These are phyloP conservation scores for Aaosphaeria pasadenensis DNA, from an alignment of 2,329 filamentous ascomycete genomes.

Conservation along the genomic window DNA sequence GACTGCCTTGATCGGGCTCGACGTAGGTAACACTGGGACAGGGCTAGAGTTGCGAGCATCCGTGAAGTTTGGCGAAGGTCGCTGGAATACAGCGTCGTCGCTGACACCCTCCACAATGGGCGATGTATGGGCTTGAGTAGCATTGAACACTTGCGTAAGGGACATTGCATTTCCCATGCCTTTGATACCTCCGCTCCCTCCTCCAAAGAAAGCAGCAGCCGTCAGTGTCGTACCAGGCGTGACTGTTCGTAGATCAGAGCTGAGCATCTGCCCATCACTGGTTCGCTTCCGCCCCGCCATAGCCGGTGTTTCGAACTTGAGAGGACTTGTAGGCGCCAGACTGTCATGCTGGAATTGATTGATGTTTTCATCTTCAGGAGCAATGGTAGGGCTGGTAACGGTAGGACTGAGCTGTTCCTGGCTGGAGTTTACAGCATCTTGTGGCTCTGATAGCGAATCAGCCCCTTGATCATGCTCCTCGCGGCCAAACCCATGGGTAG, in stretches of 20 bases:
- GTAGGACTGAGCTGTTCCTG: conserved; percentile 19
- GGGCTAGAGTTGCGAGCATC: conserved; percentile 37
- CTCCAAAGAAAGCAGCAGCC: conserved; percentile 37
- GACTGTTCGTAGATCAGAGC: conserved; percentile 34
- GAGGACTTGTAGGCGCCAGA: conserved; percentile 23
- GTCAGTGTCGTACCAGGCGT: conserved; percentile 42
- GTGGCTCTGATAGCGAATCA: conserved; percentile 16
- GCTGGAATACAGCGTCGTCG: conserved; percentile 45
- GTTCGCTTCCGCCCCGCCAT: conserved; percentile 39
- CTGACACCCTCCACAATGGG: conserved; percentile 33
- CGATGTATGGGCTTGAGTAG: conserved; percentile 46
- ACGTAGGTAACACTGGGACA: conserved; percentile 19
- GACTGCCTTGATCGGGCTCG: conserved; percentile 37
- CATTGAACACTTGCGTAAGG: conserved; percentile 45
- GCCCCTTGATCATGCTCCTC: conserved; percentile 10
- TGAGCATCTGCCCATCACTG: conserved; percentile 38
- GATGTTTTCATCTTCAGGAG: conserved; percentile 22
- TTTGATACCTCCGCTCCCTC: conserved; percentile 22
- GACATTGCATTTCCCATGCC: conserved; percentile 34
- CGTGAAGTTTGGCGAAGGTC: conserved; percentile 45
- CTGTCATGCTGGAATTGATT: conserved; percentile 9
- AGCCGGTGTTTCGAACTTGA: conserved; percentile 43
- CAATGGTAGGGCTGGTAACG: conserved; percentile 28
- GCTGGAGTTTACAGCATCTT: conserved; percentile 22
- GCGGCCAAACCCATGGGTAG: conserved; percentile 14